phyloP scores from a whole-genome alignment of 306 rosid genomes.

The Quercus robur region DNA sequence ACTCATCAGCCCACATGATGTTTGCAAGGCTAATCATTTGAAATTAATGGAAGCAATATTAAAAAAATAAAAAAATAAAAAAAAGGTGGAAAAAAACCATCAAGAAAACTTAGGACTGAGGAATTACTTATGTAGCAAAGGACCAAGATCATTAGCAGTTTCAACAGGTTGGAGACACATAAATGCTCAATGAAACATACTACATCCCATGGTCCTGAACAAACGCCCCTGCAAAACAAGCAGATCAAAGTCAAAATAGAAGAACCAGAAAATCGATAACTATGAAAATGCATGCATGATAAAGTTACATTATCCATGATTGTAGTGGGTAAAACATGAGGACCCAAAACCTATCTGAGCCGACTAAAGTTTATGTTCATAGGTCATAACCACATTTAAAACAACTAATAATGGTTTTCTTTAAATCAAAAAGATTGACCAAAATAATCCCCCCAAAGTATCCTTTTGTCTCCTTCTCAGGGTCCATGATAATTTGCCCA shows the following conservation, averaged over 20 bases:
- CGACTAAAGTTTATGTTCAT: background rate
- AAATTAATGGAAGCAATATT: too few relatives aligned
- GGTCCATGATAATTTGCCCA: too few relatives aligned
- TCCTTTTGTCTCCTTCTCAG: too few relatives aligned
- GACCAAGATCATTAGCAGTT: slow-evolving; percentile 38
- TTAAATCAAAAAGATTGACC: background rate
- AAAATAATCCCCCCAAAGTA: too few relatives aligned
- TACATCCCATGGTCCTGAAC: slow-evolving; percentile 43
- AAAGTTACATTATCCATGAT: background rate
- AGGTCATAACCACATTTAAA: background rate
- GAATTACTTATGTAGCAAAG: slow-evolving; percentile 40
- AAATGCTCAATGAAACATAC: slow-evolving; percentile 45
- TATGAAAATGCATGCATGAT: background rate
- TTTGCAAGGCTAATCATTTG: too few relatives aligned
- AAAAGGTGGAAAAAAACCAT: background rate
- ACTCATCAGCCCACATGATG: too few relatives aligned
- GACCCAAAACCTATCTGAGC: background rate
- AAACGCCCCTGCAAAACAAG: slow-evolving; percentile 27
- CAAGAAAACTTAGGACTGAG: background rate
- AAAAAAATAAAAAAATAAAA: too few relatives aligned
- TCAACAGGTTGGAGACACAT: slow-evolving; percentile 30
- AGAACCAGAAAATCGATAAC: background rate
- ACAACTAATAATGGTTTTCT: background rate
- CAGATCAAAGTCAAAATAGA: background rate
- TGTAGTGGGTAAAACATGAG: background rate